Evolutionary conservation across 129 eudicot species (phyloP), one percentile per base, ranked within the genome.

Genomic region (Centella asiatica): DNA sequence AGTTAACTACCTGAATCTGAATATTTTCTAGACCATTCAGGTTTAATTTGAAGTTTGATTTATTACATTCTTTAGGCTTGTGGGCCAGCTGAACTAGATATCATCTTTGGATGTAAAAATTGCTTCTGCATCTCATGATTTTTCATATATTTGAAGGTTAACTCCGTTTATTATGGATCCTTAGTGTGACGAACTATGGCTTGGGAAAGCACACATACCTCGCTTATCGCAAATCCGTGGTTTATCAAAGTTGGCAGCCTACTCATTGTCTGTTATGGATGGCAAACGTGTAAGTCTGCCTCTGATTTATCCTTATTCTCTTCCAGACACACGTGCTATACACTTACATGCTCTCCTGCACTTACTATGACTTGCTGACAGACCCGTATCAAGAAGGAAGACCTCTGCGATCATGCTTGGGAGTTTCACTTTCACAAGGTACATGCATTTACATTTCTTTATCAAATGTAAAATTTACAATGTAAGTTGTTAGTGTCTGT

Each of bases 331-430:
- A 23, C 58, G 32, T 31, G 62, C 49, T 42, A 36, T 56, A 29
- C n/a, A n/a, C 13, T 60, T 56, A 31, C 61, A 44, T 67, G 40
- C 26, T 14, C 58, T 72, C 4, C 42, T 37, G 14, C 13, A 9
- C 14, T 31, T 56, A 6, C 20, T 32, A 4, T 44, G n/a, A 37
- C 24, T 57, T 65, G 18, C 51, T 73, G 54, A 65, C 68, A 90
- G 95, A 72, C 24, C 1, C 78, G 90, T 37, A 86, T 90, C 74
- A 81, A 54, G 73, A 74, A 75, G 74, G 80, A 86, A 28, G 97
- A 90, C 76, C 85, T 90, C 39, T 83, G 86, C 71, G 97, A 90
- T 57, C 97, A 86, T 78, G 75, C 61, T 44, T 90, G 97, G 95
- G 86, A 83, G 69, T 90, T 90, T 57, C 95, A 76, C 67, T 89